These are phyloP conservation scores for Didymella pinodella DNA, from an alignment of 2,329 filamentous ascomycete species.

Conservation along the genomic window DNA sequence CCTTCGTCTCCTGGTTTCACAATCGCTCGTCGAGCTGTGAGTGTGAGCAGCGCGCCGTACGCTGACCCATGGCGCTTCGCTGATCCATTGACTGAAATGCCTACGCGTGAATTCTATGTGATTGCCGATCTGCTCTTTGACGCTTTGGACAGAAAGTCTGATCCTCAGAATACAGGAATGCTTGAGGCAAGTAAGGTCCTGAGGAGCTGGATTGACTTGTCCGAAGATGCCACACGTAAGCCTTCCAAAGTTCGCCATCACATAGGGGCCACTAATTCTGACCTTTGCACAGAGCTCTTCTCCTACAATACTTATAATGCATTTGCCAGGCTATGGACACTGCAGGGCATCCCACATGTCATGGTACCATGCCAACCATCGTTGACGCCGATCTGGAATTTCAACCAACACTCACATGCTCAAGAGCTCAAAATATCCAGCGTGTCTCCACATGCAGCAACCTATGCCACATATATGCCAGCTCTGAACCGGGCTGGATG, in stretches of 20 bases:
- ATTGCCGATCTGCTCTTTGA: slow-evolving; percentile 49
- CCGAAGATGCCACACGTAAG: slow-evolving; percentile 39
- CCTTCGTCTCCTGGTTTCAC: slow-evolving; percentile 35
- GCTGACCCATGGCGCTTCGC: slow-evolving; percentile 49
- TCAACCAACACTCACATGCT: slow-evolving; percentile 35
- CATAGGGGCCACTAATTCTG: slow-evolving; percentile 1
- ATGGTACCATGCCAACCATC: slow-evolving; percentile 43
- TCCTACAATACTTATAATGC: slow-evolving; percentile 40
- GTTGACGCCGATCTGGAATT: slow-evolving; percentile 43
- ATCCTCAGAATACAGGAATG: slow-evolving; percentile 46
- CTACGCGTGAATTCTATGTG: slow-evolving; percentile 48
- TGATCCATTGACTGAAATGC: slow-evolving; percentile 42
- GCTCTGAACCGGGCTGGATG: slow-evolving; percentile 48
- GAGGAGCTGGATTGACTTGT: slow-evolving; percentile 42
- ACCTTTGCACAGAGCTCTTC: slow-evolving; percentile 36
- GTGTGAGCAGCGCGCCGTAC: slow-evolving; percentile 36
- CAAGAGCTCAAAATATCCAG: slow-evolving; percentile 33
- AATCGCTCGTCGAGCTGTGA: slow-evolving; percentile 41
- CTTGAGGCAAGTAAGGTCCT: slow-evolving; percentile 47
- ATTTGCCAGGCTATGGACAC: slow-evolving; percentile 44
- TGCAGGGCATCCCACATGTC: slow-evolving; percentile 46
- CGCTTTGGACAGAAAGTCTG: slow-evolving; percentile 43
- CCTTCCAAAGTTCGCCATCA: not conserved
- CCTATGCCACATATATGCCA: slow-evolving; percentile 41
- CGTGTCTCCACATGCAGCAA: slow-evolving; percentile 17